Evolutionary conservation across 441 rosid genomes (phyloP).

Genomic region (Populus hybrid): DNA sequence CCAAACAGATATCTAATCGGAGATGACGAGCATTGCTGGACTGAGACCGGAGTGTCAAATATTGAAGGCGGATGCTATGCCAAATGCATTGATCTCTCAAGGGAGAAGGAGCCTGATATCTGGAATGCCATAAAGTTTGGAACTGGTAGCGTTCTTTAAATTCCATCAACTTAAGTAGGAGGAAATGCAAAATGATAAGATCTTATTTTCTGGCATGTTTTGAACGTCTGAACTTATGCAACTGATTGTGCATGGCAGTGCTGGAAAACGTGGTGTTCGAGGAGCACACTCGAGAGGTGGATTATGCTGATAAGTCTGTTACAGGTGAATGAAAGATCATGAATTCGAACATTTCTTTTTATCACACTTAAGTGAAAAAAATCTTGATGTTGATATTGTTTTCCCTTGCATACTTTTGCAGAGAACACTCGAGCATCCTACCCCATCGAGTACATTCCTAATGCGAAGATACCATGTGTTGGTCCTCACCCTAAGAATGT

Average conservation of each 20-base stretch:
- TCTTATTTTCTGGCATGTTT: not conserved
- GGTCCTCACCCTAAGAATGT: constrained; percentile 93
- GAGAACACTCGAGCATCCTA: constrained; percentile 98
- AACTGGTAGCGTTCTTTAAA: constrained; percentile 44
- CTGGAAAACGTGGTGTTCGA: constrained; percentile 94
- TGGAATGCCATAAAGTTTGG: constrained; percentile 98
- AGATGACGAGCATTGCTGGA: constrained; percentile 97
- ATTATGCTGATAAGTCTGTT: constrained; percentile 75
- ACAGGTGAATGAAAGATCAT: constrained; percentile 47
- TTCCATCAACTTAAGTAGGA: not conserved
- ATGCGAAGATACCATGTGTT: constrained; percentile 85
- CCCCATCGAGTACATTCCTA: constrained; percentile 90
- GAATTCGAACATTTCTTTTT: not conserved
- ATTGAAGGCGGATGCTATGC: constrained; percentile 99
- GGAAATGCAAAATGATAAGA: not conserved
- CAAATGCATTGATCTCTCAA: constrained; percentile 87
- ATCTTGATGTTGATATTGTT: not conserved
- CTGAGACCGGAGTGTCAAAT: constrained; percentile 86
- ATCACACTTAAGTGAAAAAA: not conserved
- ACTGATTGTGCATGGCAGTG: constrained; percentile 47
- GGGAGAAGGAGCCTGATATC: constrained; percentile 94
- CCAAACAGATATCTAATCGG: constrained; percentile 89
- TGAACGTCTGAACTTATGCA: not conserved
- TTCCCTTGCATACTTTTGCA: constrained; percentile 22
- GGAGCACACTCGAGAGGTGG: constrained; percentile 88